A percentile compares a stretch with the other conserved stretches of the same genome.
Conservation (phyloP, 345 rosid genomes). For the Punica granatum region DNA sequence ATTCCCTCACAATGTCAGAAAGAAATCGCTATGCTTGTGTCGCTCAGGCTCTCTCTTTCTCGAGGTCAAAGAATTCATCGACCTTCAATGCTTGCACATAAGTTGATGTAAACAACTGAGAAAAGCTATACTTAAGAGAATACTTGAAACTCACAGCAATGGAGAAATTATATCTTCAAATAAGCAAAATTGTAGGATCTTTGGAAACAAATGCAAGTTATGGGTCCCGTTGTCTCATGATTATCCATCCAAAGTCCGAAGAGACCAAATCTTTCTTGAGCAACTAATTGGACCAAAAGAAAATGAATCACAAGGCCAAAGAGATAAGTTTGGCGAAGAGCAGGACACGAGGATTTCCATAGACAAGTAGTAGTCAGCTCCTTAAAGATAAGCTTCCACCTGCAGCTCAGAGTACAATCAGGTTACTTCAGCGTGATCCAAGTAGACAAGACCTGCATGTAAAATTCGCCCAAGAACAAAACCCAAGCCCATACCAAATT, state of each 20-base stretch:
- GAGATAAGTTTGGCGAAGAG: conserved; percentile 1
- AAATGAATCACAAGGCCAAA: background rate
- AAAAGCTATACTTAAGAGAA: background rate
- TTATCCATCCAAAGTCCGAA: background rate
- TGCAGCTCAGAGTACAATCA: conserved; percentile 88
- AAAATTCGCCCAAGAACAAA: background rate
- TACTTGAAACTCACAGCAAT: background rate
- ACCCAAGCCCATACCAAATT: conserved; percentile 1
- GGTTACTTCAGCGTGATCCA: conserved; percentile 97
- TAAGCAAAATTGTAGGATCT: background rate
- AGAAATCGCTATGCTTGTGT: conserved; percentile 51
- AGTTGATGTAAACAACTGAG: background rate
- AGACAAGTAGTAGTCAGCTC: conserved; percentile 52
- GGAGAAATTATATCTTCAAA: background rate
- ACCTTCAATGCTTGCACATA: background rate
- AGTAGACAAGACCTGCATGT: conserved; percentile 51
- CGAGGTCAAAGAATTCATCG: background rate
- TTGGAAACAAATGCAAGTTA: background rate
- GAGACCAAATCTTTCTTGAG: background rate
- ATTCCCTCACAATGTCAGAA: conserved; percentile 62
- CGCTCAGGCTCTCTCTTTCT: conserved; percentile 81
- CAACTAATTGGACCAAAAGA: background rate
- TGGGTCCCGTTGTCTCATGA: background rate
- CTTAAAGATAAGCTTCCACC: conserved; percentile 67
- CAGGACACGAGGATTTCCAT: conserved; percentile 97